Base-by-base conservation (phyloP, 2,329 filamentous ascomycete species). In the Arthrobotrys iridis region DNA sequence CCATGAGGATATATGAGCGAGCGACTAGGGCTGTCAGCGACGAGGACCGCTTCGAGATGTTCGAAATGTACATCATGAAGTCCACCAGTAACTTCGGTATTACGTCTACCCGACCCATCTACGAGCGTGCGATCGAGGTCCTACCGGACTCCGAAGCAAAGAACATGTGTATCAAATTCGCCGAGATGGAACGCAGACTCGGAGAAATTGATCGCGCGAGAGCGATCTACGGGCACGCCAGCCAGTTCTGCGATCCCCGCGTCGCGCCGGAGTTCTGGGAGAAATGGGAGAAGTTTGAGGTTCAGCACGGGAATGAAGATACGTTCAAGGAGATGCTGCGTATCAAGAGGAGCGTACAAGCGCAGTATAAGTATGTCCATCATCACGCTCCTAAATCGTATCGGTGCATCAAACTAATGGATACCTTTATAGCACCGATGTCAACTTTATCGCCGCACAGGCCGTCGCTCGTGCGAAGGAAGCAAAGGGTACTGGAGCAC, bases 291-390 rank as follows among this genome's bases (percentile, higher is more conserved):
- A 87, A 89, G 64, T 99, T 99, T 82, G 96, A 99, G 83, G 93
- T 98, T 20, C 91, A 96, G 82, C 95, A 99, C 81, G 95, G 95
- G 78, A 99, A 99, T 83, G 96, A 99, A 82, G 95, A 99, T 82
- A 99, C 96, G 0, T 99, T 96, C 86, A 97, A 97, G 85, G 95
- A 99, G 82, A 99, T 99, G 95, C 86, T 98, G 77, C 90, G 95
- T 28, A 93, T 99, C 85, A 99, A 98, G 86, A 87, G 95, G 81
- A 97, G 93, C 82, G 95, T 99, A 10, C 93, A 97, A 83, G 94
- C 95, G 62, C 92, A 97, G 84, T 99, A 96, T 86, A 98, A 98
- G 87, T 88, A 86, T 80, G 85, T 83, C 48, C 37, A 46, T 18
- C 20, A 10, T 60, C 48, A 52, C 40, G n/a, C 3, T 1, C 55